These are phyloP conservation scores for Colletotrichum sp. DNA, from an alignment of 2,329 filamentous ascomycete species.

Conservation along the genomic window DNA sequence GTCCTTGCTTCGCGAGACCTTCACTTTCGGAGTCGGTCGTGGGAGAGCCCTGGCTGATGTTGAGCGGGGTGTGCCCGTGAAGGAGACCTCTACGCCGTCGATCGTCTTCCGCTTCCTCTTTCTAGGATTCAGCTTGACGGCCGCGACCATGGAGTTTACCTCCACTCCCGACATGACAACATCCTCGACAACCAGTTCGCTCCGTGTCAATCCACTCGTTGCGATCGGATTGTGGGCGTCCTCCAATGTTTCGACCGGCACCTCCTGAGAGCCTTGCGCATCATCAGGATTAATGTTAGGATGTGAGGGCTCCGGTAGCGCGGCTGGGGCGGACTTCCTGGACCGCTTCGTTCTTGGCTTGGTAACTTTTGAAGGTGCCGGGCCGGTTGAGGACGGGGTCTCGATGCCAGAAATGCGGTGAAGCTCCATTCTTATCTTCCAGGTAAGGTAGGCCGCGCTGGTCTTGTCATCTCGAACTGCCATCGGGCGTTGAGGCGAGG, in stretches of 20 bases:
- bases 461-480: constrained; percentile 51
- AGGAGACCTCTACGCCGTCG: constrained; percentile 36
- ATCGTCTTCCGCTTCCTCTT: constrained; percentile 53
- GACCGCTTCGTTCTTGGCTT: constrained; percentile 33
- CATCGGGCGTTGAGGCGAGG: constrained; percentile 40
- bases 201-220: not conserved
- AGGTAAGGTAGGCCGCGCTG: constrained; percentile 49
- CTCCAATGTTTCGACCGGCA: not conserved
- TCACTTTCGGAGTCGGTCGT: constrained; percentile 17
- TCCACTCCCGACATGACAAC: not conserved
- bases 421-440: constrained; percentile 46
- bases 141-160: constrained; percentile 51
- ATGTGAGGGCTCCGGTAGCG: constrained; percentile 22
- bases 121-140: constrained; percentile 55
- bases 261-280: not conserved
- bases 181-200: not conserved
- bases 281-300: not conserved
- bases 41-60: constrained; percentile 24
- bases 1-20: not conserved
- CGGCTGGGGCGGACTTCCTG: constrained; percentile 46
- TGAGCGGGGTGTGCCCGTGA: not conserved
- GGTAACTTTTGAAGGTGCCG: not conserved
- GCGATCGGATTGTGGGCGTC: not conserved
- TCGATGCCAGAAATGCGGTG: constrained; percentile 36
- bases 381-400: not conserved